phyloP scores from a whole-genome alignment of 257 asterid species.

The Plantago ovata region DNA sequence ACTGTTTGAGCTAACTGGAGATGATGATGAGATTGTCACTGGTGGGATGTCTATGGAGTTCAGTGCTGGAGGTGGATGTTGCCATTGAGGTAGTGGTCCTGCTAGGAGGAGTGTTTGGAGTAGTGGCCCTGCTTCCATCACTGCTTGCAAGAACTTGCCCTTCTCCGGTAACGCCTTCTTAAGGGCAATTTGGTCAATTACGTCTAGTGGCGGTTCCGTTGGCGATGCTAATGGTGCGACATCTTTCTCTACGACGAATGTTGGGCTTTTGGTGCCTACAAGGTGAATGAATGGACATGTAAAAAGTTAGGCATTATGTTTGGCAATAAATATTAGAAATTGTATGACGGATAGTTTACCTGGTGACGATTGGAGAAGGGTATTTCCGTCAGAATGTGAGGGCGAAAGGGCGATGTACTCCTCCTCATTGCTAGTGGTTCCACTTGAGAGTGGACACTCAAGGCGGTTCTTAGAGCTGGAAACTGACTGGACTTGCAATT shows the following conservation, averaged over 20 bases:
- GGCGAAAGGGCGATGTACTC: constrained; percentile 39
- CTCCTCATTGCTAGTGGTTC: constrained; percentile 52
- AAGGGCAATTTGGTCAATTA: constrained; percentile 28
- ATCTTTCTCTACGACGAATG: not conserved
- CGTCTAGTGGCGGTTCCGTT: not conserved
- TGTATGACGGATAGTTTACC: not conserved
- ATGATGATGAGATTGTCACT: constrained; percentile 59
- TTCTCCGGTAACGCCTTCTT: constrained; percentile 66
- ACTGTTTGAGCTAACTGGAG: constrained; percentile 29
- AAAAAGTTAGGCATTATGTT: too few relatives aligned
- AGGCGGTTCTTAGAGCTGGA: constrained; percentile 18
- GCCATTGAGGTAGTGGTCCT: constrained; percentile 98
- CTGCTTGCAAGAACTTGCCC: constrained; percentile 83
- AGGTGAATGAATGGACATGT: too few relatives aligned
- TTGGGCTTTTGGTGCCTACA: not conserved
- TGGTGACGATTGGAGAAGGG: not conserved
- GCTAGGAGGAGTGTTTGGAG: constrained; percentile 87
- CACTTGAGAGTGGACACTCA: constrained; percentile 45
- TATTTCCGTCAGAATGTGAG: constrained; percentile 45
- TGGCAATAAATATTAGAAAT: too few relatives aligned
- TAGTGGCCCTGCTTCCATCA: constrained; percentile 92
- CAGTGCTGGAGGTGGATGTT: constrained; percentile 93
- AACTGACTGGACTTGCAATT: constrained; percentile 21
- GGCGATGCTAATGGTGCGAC: too few relatives aligned
- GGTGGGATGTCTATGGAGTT: constrained; percentile 86